Evolutionary conservation across 2,329 filamentous ascomycete genomes (phyloP), one percentile per base, ranked within the genome.

Genomic region (Alternaria sp.): DNA sequence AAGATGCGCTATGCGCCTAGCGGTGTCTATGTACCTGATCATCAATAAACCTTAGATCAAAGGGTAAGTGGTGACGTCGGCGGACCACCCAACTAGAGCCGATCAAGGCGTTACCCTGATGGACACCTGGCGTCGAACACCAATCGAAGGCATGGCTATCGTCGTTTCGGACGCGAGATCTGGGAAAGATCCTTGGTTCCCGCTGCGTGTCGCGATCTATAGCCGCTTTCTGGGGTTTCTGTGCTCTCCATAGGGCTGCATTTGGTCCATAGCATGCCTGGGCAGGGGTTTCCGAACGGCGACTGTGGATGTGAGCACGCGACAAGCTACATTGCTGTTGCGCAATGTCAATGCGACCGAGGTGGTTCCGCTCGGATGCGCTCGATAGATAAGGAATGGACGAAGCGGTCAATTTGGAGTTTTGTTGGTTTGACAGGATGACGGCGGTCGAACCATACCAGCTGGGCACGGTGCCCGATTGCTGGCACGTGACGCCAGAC

Each of bases 11-110:
- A 7, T n/a, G 39, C 28, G 14, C 16, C 32, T 28, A 18, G 32
- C 16, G 26, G 7, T 51, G 39, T 12, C 60, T 66, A 64, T 64
- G 61, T 64, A 61, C 54, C 48, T 64, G 52, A 51, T 39, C 24
- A 32, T 28, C 46, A 39, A 32, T 41, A 54, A 54, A 47, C 39
- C 52, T 44, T 42, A 42, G 16, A 43, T 54, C 43, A 47, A 39
- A 59, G 55, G 36, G 61, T 39, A 57, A 72, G 65, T 71, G 64
- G 64, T 72, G 69, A 72, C 69, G 69, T 72, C 66, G 69, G 58
- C 63, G 59, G 51, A 54, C 43, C 63, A 54, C 32, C 32, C 39
- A 54, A 51, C 43, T 56, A 55, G 53, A 64, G 61, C 67, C 66
- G 58, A 70, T 68, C 57, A 48, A 54, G 62, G 54, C 46, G 53